Evolutionary conservation across 2,329 filamentous ascomycete genomes (phyloP), one percentile per base, ranked within the genome.

Genomic region (Penicillium sp.): DNA sequence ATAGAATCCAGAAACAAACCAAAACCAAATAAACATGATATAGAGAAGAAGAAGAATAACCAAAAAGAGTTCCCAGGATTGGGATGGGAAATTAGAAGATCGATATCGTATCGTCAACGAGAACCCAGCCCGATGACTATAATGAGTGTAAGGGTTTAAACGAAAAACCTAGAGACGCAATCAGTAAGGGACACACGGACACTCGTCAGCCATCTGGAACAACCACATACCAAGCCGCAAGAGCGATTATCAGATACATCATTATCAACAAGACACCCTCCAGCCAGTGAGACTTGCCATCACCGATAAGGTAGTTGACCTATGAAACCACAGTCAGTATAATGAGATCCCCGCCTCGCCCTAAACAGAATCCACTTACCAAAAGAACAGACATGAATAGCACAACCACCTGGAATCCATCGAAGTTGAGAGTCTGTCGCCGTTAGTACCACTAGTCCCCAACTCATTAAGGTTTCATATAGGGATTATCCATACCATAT

Each of bases 381-480:
- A 81, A 63, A 29, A 80, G 66, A 21, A 80, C 75, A n/a, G 77
- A 74, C 25, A 87, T 81, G 58, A 87, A 87, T 2, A 87, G 72
- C 1, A 84, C 75, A 2, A 81, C 88, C 15, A 96, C 87, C 76
- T 96, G 91, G 79, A 97, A 97, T 0, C 87, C 87, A 69, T 95
- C 91, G 71, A 96, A 94, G 72, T 88, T 88, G 5, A 96, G 82
- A 21, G 87, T 90, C 73, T 75, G 50, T 29, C 29, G 48, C 25
- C 50, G 36, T 65, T 58, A 69, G 62, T 59, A 45, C 39, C 9
- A 41, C 39, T 15, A 45, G 8, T 5, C 19, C 15, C 9, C 16
- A 34, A 43, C 25, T 15, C 1, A 23, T 33, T 15, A 4, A 46
- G 4, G 4, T 9, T 33, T 21, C 5, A n/a, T 33, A n/a, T 16